Conservation (phyloP, 164 flowering plant species). For the Berberis thunbergii region DNA sequence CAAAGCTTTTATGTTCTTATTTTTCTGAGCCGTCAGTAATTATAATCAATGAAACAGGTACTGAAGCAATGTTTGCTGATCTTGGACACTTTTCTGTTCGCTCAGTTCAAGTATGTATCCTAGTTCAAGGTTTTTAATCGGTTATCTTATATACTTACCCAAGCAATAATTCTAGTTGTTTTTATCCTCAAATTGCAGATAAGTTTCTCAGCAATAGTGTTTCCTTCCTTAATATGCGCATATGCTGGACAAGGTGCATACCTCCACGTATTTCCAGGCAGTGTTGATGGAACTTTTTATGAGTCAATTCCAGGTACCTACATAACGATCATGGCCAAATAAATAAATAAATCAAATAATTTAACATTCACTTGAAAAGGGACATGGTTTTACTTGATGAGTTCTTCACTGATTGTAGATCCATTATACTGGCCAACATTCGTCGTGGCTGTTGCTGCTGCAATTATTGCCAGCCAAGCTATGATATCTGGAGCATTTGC, state of each 20-base stretch:
- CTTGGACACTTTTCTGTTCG: conserved; percentile 66
- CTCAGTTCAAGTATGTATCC: conserved; percentile 50
- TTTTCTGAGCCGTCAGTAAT: conserved; percentile 13
- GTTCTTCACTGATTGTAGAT: conserved; percentile 7
- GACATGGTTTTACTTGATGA: neutral
- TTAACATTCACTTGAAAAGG: no score
- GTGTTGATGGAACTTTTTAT: conserved; percentile 44
- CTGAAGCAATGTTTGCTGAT: conserved; percentile 96
- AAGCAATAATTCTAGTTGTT: neutral
- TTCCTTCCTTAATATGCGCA: conserved; percentile 43
- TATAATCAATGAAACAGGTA: conserved; percentile 32
- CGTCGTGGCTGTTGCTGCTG: conserved; percentile 52
- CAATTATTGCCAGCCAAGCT: conserved; percentile 76
- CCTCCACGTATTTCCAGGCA: conserved; percentile 29
- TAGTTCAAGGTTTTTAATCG: neutral
- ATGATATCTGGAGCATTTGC: conserved; percentile 69
- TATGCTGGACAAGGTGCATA: conserved; percentile 65
- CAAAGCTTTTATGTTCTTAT: neutral
- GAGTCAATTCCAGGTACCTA: conserved; percentile 41
- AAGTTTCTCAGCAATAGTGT: conserved; percentile 39
- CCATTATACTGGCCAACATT: no score
- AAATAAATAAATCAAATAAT: neutral
- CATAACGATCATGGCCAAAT: neutral
- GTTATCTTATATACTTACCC: neutral
- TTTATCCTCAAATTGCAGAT: conserved; percentile 30